Conservation (phyloP, 768 basidiomycete genomes). For the Rhodocollybia butyracea region DNA sequence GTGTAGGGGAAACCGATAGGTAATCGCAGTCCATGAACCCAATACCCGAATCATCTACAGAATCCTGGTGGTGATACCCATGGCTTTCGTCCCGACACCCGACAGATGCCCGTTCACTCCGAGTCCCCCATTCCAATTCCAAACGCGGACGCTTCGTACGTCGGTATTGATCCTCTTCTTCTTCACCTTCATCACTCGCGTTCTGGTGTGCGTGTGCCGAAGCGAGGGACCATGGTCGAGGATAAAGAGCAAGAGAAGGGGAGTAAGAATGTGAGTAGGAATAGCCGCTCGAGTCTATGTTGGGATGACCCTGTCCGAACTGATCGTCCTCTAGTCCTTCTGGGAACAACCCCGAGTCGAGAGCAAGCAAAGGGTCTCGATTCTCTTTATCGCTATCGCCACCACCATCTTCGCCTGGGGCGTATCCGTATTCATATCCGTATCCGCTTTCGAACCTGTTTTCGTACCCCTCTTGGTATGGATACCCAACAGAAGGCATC, state of each 20-base stretch:
- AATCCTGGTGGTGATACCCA: not conserved
- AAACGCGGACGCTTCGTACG: conserved; percentile 16
- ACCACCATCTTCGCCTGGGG: conserved; percentile 2
- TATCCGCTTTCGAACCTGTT: no score
- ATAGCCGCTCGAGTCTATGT: no score
- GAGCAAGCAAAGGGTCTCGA: not conserved
- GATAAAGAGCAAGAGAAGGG: no score
- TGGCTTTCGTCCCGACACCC: no score
- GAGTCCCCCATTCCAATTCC: not conserved
- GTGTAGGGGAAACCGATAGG: not conserved
- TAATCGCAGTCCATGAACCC: conserved; percentile 11
- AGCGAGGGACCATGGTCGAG: no score
- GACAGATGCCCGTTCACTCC: not conserved
- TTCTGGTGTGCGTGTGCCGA: no score
- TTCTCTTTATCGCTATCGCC: not conserved
- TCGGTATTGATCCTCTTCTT: not conserved
- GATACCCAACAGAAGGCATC: not conserved
- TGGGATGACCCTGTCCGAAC: not conserved
- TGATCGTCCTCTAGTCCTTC: not conserved
- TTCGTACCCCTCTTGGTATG: not conserved
- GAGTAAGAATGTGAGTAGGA: no score
- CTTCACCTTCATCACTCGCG: not conserved
- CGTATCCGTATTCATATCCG: not conserved
- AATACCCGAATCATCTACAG: conserved; percentile 22
- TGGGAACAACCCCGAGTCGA: not conserved